A percentile compares a stretch with the other conserved stretches of the same genome.
Conservation (phyloP, 1,284 basidiomycete species). For the Trametes hirsuta region DNA sequence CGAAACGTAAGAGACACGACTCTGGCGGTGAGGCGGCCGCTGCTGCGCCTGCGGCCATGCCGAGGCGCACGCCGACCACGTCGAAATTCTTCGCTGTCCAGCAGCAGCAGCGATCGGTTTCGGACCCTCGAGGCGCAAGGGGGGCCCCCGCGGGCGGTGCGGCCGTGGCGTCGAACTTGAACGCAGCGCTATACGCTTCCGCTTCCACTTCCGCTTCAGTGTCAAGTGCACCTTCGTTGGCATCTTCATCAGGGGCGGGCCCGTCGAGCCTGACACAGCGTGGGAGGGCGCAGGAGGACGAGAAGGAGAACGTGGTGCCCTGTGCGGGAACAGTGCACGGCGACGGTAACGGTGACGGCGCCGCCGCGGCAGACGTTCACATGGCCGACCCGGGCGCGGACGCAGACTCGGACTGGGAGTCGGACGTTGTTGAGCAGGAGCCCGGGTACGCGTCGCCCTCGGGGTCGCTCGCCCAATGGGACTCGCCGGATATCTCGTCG, state of each 20-base stretch:
- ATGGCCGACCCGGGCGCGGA: conserved; percentile 42
- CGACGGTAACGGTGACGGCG: conserved; percentile 77
- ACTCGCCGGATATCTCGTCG: conserved; percentile 66
- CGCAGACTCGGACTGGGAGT: too few species aligned
- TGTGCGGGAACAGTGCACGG: conserved; percentile 46
- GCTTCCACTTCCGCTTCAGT: too few species aligned
- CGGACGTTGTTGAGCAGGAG: conserved; percentile 59
- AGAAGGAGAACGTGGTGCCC: conserved; percentile 48
- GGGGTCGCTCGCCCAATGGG: conserved; percentile 50
- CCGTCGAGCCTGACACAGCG: conserved; percentile 41
- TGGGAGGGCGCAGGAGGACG: conserved; percentile 1
- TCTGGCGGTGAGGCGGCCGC: background rate
- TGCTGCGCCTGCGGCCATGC: conserved; percentile 10
- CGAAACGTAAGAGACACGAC: conserved; percentile 51
- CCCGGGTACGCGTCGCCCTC: conserved; percentile 77
- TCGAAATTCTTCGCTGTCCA: conserved; percentile 32
- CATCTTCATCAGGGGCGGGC: conserved; percentile 36
- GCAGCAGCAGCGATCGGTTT: conserved; percentile 22
- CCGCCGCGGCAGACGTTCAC: conserved; percentile 45
- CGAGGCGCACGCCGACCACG: conserved; percentile 23
- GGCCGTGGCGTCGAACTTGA: background rate
- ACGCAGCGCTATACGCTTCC: background rate
- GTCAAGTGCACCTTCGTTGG: background rate
- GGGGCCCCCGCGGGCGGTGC: background rate
- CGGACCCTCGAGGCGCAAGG: conserved; percentile 24